Base-by-base conservation (phyloP, 2,329 filamentous ascomycete species). In the Aurifilum marmelostoma region DNA sequence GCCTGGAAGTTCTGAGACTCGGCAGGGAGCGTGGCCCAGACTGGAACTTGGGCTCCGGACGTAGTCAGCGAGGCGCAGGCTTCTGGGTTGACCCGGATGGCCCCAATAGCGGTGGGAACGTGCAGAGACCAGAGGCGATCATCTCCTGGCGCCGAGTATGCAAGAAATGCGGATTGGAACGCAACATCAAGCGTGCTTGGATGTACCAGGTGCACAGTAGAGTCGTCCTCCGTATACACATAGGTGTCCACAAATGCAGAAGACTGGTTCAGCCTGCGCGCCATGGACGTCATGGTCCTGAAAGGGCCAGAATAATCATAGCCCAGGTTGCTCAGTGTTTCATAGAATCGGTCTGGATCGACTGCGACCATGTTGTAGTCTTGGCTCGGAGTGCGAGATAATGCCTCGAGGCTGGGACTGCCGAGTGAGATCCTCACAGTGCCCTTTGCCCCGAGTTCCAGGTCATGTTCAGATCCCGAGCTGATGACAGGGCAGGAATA, bases 151-250 rank as follows among this genome's bases (percentile, higher is more conserved):
- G 72, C 76, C 6, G 75, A 74, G 60, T 74, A 76, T 1, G 79
- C 78, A 1, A 75, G 71, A 6, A 81, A 73, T 12, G 76, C 68
- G 6, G 76, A 70, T 68, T 82, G 81, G 67, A 82, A 76, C 1
- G 77, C 76, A 0, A 73, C 73, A 56, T 82, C 80, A 0, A 82
- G 72, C 2, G 74, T 70, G 0, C 72, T 76, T 0, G 80, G 80
- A 59, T 81, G 80, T 0, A 81, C 71, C 5, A 78, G 66, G 2
- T 75, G 71, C n/a, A 67, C 11, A 1, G 59, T 39, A 2, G 37
- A 37, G 5, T 43, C 59, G 9, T 39, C 34, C 18, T 61, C 37
- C 2, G 34, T 27, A 3, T 41, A 39, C 3, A 4, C 27, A 41
- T 61, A 61, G 0, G 32, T 24, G 8, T 61, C 59, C 1, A 61